phyloP scores from a whole-genome alignment of 192 early-diverging fungal species.

The Coemansia sp. region DNA sequence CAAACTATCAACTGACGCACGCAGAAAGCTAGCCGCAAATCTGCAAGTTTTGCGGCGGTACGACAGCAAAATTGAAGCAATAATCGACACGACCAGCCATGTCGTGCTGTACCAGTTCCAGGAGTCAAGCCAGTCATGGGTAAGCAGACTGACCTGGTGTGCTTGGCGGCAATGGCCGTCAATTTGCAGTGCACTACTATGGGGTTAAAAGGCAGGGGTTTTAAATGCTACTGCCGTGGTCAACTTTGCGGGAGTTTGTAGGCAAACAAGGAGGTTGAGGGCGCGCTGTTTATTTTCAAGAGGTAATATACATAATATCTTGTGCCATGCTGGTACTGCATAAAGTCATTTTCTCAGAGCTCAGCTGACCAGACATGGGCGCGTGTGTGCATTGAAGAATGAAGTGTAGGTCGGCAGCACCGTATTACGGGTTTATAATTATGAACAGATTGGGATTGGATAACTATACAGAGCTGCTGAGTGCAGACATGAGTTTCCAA shows the following conservation, averaged over 20 bases:
- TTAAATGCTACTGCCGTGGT: conserved; percentile 6
- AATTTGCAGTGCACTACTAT: not conserved
- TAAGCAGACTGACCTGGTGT: conserved; percentile 45
- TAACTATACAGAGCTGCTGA: conserved; percentile 71
- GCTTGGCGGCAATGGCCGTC: not conserved
- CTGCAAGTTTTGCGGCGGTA: conserved; percentile 80
- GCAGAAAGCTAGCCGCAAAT: conserved; percentile 61
- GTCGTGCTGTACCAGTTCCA: conserved; percentile 91
- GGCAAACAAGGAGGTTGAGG: conserved; percentile 88
- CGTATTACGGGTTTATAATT: conserved; percentile 77
- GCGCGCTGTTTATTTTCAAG: conserved; percentile 85
- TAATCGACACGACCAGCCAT: conserved; percentile 82
- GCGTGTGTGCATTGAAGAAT: not conserved
- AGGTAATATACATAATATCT: conserved; percentile 44
- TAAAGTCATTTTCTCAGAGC: not conserved
- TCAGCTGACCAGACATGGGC: not conserved
- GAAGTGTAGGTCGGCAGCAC: conserved; percentile 34
- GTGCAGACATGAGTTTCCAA: conserved; percentile 73
- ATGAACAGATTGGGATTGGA: conserved; percentile 86
- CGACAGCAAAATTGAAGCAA: conserved; percentile 72
- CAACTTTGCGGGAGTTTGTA: conserved; percentile 31
- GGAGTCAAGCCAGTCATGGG: conserved; percentile 68
- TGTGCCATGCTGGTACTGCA: not conserved
- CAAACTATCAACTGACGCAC: conserved; percentile 43
- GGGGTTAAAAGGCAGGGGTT: not conserved